These are phyloP conservation scores for Oleoguttula mirabilis DNA, from an alignment of 495 filamentous ascomycete species.

Conservation along the genomic window DNA sequence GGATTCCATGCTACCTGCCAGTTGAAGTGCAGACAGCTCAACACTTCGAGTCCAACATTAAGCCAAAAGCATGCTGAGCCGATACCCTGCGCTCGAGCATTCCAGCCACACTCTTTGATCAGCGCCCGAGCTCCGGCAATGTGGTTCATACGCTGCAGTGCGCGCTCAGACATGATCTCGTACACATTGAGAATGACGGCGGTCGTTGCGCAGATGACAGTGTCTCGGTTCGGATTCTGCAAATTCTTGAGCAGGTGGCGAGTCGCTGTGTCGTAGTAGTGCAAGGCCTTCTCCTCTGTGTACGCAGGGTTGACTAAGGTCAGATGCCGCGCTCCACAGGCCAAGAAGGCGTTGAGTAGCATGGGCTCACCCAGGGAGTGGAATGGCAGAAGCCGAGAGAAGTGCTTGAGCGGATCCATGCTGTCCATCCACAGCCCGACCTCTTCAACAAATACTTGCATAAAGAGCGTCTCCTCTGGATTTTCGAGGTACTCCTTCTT, in stretches of 20 bases:
- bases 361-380: slow-evolving; percentile 73
- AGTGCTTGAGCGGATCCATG: slow-evolving; percentile 79
- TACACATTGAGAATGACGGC: slow-evolving; percentile 85
- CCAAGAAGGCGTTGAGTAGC: slow-evolving; percentile 82
- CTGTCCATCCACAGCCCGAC: slow-evolving; percentile 92
- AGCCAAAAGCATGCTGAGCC: slow-evolving; percentile 92
- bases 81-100: slow-evolving; percentile 62
- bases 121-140: slow-evolving; percentile 77
- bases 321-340: slow-evolving; percentile 77
- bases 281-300: slow-evolving; percentile 61
- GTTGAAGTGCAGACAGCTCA: slow-evolving; percentile 76
- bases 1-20: slow-evolving; percentile 87
- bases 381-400: slow-evolving; percentile 69
- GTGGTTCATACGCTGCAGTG: slow-evolving; percentile 69
- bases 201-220: slow-evolving; percentile 74
- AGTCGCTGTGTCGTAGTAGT: slow-evolving; percentile 75
- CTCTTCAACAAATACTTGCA: slow-evolving; percentile 87
- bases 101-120: slow-evolving; percentile 87
- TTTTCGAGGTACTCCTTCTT: slow-evolving; percentile 45
- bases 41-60: slow-evolving; percentile 78
- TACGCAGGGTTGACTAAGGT: slow-evolving; percentile 57
- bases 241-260: slow-evolving; percentile 57
- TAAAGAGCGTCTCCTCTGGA: slow-evolving; percentile 66
- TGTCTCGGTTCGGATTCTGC: slow-evolving; percentile 73
- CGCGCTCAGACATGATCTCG: slow-evolving; percentile 74